Conservation (phyloP, 108 stramenopile species). For the Asterionellopsis glacialis region DNA sequence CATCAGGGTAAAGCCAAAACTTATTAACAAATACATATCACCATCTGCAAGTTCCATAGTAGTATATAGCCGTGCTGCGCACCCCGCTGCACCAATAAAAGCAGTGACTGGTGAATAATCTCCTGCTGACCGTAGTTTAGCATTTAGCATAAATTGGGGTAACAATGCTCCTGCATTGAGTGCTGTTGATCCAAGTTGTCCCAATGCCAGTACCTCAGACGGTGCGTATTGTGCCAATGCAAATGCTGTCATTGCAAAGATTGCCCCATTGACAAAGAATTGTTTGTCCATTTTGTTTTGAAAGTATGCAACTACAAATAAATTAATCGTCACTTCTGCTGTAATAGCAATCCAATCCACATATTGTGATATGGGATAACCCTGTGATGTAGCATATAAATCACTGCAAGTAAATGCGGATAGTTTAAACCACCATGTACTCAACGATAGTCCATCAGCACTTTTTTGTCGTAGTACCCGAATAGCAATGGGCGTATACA, state of each 20-base stretch:
- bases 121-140: slow-evolving; percentile 11
- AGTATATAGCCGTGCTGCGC: slow-evolving; percentile 40
- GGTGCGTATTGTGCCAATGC: slow-evolving; percentile 8
- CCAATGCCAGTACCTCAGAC: slow-evolving; percentile 14
- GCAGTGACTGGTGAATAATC: slow-evolving; percentile 47
- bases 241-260: slow-evolving; percentile 7
- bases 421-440: slow-evolving; percentile 48
- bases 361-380: slow-evolving; percentile 34
- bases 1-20: slow-evolving; percentile 25
- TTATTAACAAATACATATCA: slow-evolving; percentile 34
- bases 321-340: slow-evolving; percentile 27
- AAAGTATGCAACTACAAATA: slow-evolving; percentile 27
- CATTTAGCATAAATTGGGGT: slow-evolving; percentile 41
- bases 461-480: slow-evolving; percentile 25
- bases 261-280: slow-evolving; percentile 9
- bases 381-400: slow-evolving; percentile 24
- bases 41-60: slow-evolving; percentile 30
- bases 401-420: slow-evolving; percentile 29
- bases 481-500: slow-evolving; percentile 55
- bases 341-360: slow-evolving; percentile 43
- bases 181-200: slow-evolving; percentile 29
- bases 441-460: slow-evolving; percentile 37
- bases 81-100: slow-evolving; percentile 31
- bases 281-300: slow-evolving; percentile 16
- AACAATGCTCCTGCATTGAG: slow-evolving; percentile 35